Evolutionary conservation across 2,329 filamentous ascomycete species (phyloP), one percentile per base, ranked within the genome.

Genomic region (Blastomyces emzantsi): DNA sequence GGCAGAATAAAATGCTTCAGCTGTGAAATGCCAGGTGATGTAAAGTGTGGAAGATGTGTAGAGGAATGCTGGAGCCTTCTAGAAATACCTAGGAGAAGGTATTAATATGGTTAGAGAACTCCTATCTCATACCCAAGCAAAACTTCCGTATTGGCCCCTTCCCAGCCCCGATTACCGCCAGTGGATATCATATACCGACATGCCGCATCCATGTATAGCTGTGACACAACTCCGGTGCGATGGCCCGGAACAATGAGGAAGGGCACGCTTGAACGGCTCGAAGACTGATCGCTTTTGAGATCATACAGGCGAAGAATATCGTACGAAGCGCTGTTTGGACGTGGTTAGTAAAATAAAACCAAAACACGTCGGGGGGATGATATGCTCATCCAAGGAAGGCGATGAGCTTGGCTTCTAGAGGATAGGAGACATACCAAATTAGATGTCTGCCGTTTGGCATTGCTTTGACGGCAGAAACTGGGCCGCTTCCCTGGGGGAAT

Each of bases 191-290:
- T 93, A 73, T 92, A 97, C 22, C 87, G 83, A 73, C 90, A 93
- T 0, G 90, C 90, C 4, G 90, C 90, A 73, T 99, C 94, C 57
- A 97, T 82, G 71, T 93, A 94, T 11, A 97, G 78, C 65, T 89
- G 87, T 0, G 89, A 90, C 52, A 97, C 93, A 52, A 96, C 90
- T 55, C 93, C 93, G 0, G 92, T 92, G 19, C 91, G 81, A 72
- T 89, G 94, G 0, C 94, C 94, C 0, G 94, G 94, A 30, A 99
- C 88, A 68, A 99, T 97, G n/a, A 96, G 83, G 75, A 97, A 99
- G 0, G 94, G 94, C 0, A 96, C 91, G 0, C 88, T 87, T 0
- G 90, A 90, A 72, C 91, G 88, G 70, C 87, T 90, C 49, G 83
- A 80, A 0, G 82, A 77, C 30, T 83, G 81, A 41, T 85, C 83